A percentile compares a stretch with the other conserved stretches of the same genome.
Conservation (phyloP, 306 rosid species). For the Abrus precatorius region DNA sequence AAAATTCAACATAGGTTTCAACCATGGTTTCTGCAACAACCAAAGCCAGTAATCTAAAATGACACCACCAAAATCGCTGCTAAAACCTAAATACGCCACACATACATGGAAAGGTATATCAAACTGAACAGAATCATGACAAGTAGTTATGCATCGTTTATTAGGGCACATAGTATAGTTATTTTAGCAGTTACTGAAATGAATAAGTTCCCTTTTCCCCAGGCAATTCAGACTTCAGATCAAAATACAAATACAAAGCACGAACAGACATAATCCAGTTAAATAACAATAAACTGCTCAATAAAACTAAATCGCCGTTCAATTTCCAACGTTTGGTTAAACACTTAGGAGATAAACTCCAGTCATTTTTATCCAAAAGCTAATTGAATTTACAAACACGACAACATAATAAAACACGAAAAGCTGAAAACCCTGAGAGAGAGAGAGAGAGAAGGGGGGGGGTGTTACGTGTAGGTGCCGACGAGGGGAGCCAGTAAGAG, state of each 20-base stretch:
- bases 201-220: background rate
- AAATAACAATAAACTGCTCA: background rate
- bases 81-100: background rate
- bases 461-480: slow-evolving; percentile 65
- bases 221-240: background rate
- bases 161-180: background rate
- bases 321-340: background rate
- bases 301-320: background rate
- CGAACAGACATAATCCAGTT: background rate
- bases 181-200: background rate
- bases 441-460: background rate
- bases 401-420: background rate
- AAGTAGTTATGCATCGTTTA: background rate
- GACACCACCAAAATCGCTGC: background rate
- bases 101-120: background rate
- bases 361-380: background rate
- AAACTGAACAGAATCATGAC: background rate
- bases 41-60: background rate
- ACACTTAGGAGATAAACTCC: background rate
- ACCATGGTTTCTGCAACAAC: slow-evolving; percentile 23
- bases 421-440: background rate
- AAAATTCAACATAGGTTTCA: background rate
- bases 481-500: slow-evolving; percentile 76
- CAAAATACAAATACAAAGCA: background rate
- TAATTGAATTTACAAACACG: background rate